Conservation (phyloP, 192 early-diverging fungal species). For the Podila clonocystis region DNA sequence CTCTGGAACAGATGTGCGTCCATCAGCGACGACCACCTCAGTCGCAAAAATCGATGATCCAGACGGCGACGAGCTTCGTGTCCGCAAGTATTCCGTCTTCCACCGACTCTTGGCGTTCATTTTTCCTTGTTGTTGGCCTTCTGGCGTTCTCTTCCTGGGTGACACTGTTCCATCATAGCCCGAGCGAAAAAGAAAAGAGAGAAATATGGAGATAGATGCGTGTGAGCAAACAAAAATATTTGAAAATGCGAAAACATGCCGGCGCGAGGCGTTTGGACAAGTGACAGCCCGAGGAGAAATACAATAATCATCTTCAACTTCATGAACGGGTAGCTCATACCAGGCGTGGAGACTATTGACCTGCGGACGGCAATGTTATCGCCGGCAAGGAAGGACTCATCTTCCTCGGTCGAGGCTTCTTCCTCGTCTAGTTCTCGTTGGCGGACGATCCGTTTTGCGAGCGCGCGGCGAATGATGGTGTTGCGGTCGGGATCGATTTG, state of each 20-base stretch:
- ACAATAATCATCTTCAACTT: too few species aligned
- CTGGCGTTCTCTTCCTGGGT: too few species aligned
- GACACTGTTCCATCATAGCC: too few species aligned
- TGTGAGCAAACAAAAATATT: conserved; percentile 4
- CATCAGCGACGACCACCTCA: conserved; percentile 2
- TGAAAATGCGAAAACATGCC: too few species aligned
- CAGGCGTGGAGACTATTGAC: too few species aligned
- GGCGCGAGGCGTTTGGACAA: background rate
- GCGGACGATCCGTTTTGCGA: conserved; percentile 44
- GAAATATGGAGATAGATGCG: conserved; percentile 19
- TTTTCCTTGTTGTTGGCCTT: background rate
- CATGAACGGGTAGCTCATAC: too few species aligned
- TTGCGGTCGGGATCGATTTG: conserved; percentile 49
- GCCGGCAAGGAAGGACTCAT: conserved; percentile 37
- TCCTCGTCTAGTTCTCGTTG: conserved; percentile 46
- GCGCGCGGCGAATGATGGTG: conserved; percentile 37
- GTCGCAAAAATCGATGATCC: conserved; percentile 6
- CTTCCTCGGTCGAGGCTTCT: conserved; percentile 48
- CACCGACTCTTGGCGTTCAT: conserved; percentile 47
- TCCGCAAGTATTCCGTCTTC: conserved; percentile 37
- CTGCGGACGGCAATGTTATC: background rate
- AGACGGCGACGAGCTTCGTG: conserved; percentile 27
- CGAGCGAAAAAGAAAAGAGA: background rate
- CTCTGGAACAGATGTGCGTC: too few species aligned
- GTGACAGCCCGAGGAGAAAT: too few species aligned